Conservation (phyloP, 2,329 filamentous ascomycete genomes). For the Cladosporium sp. region DNA sequence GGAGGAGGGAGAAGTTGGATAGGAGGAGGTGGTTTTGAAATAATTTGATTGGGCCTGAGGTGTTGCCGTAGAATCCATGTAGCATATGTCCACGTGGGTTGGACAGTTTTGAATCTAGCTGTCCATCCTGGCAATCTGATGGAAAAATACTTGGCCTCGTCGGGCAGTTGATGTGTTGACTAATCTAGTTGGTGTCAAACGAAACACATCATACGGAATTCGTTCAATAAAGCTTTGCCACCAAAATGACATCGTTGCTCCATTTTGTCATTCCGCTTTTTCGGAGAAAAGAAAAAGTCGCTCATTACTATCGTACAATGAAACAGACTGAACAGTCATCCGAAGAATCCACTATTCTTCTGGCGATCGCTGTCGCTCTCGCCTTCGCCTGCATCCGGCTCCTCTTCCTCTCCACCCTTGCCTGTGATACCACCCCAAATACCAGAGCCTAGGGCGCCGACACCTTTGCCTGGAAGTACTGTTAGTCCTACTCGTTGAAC, state of each 20-base stretch:
- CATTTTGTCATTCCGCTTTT: background rate
- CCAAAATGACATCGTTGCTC: background rate
- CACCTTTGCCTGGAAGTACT: constrained; percentile 21
- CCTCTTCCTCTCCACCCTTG: constrained; percentile 17
- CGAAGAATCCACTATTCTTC: constrained; percentile 4
- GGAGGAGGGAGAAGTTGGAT: constrained; percentile 41
- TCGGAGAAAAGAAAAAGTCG: background rate
- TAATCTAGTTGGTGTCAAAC: too few relatives aligned
- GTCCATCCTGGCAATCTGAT: too few relatives aligned
- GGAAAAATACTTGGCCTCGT: too few relatives aligned
- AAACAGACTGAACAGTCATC: background rate
- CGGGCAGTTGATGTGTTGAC: too few relatives aligned
- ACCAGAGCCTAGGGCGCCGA: constrained; percentile 26
- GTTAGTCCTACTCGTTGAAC: background rate
- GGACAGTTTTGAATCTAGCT: too few relatives aligned
- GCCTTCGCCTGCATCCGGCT: constrained; percentile 8
- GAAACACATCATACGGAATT: too few relatives aligned
- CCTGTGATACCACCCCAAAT: constrained; percentile 31
- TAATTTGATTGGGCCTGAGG: too few relatives aligned
- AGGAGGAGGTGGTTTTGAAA: constrained; percentile 42
- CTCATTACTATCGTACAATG: background rate
- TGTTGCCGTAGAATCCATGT: too few relatives aligned
- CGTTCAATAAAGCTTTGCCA: too few relatives aligned
- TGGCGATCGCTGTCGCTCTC: constrained; percentile 4
- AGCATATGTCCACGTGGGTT: too few relatives aligned